These are phyloP conservation scores for Cucurbitaria berberidis DNA, from an alignment of 2,329 filamentous ascomycete genomes.

Conservation along the genomic window DNA sequence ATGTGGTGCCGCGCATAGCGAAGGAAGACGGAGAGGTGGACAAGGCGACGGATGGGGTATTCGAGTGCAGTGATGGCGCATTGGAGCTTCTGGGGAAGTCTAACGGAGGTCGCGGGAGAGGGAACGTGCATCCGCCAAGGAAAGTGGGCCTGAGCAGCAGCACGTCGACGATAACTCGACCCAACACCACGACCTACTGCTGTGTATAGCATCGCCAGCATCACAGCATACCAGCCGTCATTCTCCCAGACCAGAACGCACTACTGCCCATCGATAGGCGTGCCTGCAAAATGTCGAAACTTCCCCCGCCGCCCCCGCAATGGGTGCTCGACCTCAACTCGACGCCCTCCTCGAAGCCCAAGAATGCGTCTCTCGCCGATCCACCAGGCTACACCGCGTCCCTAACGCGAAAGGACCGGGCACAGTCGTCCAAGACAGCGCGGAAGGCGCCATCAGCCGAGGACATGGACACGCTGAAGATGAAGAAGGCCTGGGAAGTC, in stretches of 20 bases:
- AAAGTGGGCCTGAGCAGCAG: too few relatives aligned
- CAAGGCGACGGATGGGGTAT: slow-evolving; percentile 1
- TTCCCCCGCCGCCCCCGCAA: slow-evolving; percentile 63
- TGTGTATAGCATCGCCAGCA: slow-evolving; percentile 16
- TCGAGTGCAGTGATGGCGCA: slow-evolving; percentile 8
- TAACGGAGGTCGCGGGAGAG: slow-evolving; percentile 28
- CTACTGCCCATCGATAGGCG: too few relatives aligned
- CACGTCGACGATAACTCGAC: too few relatives aligned
- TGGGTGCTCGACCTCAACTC: slow-evolving; percentile 85
- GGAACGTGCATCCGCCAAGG: slow-evolving; percentile 35
- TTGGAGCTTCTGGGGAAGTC: slow-evolving; percentile 20
- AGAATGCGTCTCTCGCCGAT: slow-evolving; percentile 74
- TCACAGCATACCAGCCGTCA: neutral
- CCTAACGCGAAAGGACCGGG: slow-evolving; percentile 49
- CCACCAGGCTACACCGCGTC: slow-evolving; percentile 79
- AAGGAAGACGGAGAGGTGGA: neutral
- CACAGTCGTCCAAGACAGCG: slow-evolving; percentile 48
- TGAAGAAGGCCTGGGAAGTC: slow-evolving; percentile 99
- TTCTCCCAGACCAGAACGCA: too few relatives aligned
- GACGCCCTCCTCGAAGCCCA: slow-evolving; percentile 69
- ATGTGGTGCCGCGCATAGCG: slow-evolving; percentile 28
- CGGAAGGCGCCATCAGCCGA: slow-evolving; percentile 74
- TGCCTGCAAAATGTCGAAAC: slow-evolving; percentile 28
- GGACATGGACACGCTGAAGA: slow-evolving; percentile 93
- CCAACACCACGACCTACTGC: slow-evolving; percentile 7